Base-by-base conservation (phyloP, 1,284 basidiomycete genomes). In the Ustilago tritici region DNA sequence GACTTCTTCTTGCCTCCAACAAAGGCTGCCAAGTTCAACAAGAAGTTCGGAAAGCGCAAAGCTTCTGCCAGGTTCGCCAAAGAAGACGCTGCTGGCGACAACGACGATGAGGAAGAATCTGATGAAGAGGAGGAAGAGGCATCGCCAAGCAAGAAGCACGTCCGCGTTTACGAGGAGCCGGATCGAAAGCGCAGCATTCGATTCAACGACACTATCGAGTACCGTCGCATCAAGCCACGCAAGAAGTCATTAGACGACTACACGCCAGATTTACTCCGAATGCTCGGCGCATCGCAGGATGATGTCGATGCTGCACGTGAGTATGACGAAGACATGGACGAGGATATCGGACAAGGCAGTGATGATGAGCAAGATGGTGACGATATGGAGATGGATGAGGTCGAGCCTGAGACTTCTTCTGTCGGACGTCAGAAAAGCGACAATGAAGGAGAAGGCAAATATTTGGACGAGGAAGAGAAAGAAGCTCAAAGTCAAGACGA, bases 201-300 rank as follows among this genome's bases (percentile, higher is more conserved):
- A 32, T 95, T 95, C 85, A 89, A 92, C 83, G 92, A 93, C 23
- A 89, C 92, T 82, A 94, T 95, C 35, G 89, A 91, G 58, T 92
- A 94, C 43, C 93, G 91, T 86, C 92, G 90, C 49, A 85, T 82
- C 65, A 80, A 80, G 67, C 57, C 71, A 15, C 65, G 69, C 43
- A 77, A 68, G 62, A 82, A 76, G 57, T 73, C 70, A 43, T 67
- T 64, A 11, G 69, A 66, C 62, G 71, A 59, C 35, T 69, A 78
- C 28, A 72, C 72, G 14, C 65, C 70, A 12, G 76, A 80, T 31
- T 55, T 80, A 59, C 53, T 81, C 35, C 56, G 56, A 41, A 65
- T 63, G 70, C 56, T 79, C 4, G 68, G 70, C 19, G 56, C 59
- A 5, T 64, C 70, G 2, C 19, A 32, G 17, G 68, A 69, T 35